Base-by-base conservation (phyloP, 768 basidiomycete genomes). In the Lactifluus rugatus region DNA sequence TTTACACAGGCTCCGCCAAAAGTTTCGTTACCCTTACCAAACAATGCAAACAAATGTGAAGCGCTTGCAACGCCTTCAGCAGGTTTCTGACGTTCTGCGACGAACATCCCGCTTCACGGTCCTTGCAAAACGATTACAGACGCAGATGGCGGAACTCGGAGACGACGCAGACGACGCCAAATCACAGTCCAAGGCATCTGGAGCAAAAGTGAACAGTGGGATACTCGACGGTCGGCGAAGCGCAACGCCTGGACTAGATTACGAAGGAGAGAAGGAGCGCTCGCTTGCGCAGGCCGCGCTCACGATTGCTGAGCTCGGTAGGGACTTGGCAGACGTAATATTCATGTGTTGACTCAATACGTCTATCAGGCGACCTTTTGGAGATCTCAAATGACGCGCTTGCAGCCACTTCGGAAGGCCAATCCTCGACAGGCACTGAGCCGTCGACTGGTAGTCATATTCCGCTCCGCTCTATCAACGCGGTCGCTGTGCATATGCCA, bases 261-360 rank as follows among this genome's bases (percentile, higher is more conserved):
- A 74, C 34, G 86, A 87, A 65, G 87, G 90, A 28, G 88, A 91
- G 63, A 85, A 84, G 69, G 94, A 96, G 66, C 78, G 95, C 9
- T 81, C 81, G 16, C 84, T 97, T 65, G 87, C 93, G 2, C 94
- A 94, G 70, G 94, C 95, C 2, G 95, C 94, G n/a, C 73, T 97
- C 65, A 93, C 84, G 39, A 84, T 98, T 9, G 91, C 94, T 0
- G 95, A 99, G 70, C 75, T 98, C 44, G 78, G 93, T 91, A 60
- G 64, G 85, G 23, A 26, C 26, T 50, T 36, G n/a, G 32, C 26
- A n/a, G 51, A 36, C 16, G 37, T 32, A 25, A 42, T 13, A 23
- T 10, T 1, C 36, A 6, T 49, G 23, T 36, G 25, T 31, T 26
- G 31, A 41, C 53, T 39, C 41, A 54, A 49, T 31, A 5, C 16